These are phyloP conservation scores for Backusella westeae DNA, from an alignment of 192 early-diverging fungal genomes.

Conservation along the genomic window DNA sequence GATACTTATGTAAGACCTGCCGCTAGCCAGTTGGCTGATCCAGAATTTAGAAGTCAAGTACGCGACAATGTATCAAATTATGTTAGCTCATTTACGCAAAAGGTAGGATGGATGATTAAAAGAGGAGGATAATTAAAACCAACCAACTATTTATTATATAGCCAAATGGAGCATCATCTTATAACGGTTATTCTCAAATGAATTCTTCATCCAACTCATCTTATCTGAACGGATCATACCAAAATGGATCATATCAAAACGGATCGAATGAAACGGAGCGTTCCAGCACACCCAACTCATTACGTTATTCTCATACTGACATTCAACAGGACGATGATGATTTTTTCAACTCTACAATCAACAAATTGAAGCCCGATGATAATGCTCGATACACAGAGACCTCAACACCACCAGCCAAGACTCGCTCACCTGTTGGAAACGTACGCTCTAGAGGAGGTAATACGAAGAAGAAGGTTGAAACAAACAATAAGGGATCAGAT, in stretches of 20 bases:
- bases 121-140: neutral
- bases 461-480: constrained; percentile 6
- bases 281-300: neutral
- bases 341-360: neutral
- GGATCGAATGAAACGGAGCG: neutral
- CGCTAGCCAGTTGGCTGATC: constrained; percentile 59
- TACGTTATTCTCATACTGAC: constrained; percentile 6
- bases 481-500: neutral
- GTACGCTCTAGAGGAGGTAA: constrained; percentile 5
- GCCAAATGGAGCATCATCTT: neutral
- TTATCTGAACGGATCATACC: neutral
- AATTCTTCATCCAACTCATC: constrained; percentile 1
- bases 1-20: constrained; percentile 70
- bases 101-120: neutral
- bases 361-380: neutral
- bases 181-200: neutral
- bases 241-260: constrained; percentile 9
- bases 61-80: constrained; percentile 58
- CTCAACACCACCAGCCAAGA: neutral
- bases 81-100: constrained; percentile 54
- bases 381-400: neutral
- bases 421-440: neutral
- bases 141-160: neutral
- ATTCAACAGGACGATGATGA: neutral
- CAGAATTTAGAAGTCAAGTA: constrained; percentile 60